Evolutionary conservation across 1,284 basidiomycete genomes (phyloP).

Genomic region (Kwoniella shivajii): DNA sequence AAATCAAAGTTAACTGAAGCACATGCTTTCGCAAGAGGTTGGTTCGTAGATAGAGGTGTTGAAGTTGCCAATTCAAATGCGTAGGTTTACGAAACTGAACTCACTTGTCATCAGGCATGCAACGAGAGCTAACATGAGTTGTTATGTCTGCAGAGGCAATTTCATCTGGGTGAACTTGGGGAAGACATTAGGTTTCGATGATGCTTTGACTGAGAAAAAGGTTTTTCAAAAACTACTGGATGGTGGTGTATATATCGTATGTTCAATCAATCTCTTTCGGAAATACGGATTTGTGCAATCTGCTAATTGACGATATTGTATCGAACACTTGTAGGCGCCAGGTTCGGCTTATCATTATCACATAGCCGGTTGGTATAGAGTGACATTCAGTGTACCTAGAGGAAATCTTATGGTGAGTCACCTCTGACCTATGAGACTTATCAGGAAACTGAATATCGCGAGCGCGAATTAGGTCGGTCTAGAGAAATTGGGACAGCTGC

Average conservation of each 20-base stretch:
- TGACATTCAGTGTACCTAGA: slow-evolving; percentile 48
- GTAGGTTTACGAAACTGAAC: slow-evolving; percentile 17
- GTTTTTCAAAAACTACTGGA: slow-evolving; percentile 51
- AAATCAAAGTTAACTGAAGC: slow-evolving; percentile 41
- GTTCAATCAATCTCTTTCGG: background rate
- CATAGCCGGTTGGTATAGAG: slow-evolving; percentile 42
- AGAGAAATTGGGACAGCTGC: slow-evolving; percentile 1
- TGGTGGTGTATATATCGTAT: slow-evolving; percentile 50
- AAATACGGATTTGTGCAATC: background rate
- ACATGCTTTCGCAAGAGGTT: slow-evolving; percentile 38
- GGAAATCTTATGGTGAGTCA: slow-evolving; percentile 38
- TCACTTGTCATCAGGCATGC: background rate
- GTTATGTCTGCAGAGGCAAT: slow-evolving; percentile 34
- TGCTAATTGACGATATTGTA: too few species aligned
- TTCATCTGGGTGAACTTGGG: slow-evolving; percentile 52
- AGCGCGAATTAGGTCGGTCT: slow-evolving; percentile 3
- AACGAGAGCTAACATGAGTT: background rate
- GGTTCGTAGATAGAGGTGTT: slow-evolving; percentile 49
- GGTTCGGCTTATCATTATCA: slow-evolving; percentile 48
- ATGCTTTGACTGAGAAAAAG: slow-evolving; percentile 42
- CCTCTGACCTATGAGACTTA: background rate
- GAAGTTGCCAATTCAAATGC: slow-evolving; percentile 47
- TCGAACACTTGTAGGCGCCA: too few species aligned
- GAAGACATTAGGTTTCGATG: slow-evolving; percentile 36
- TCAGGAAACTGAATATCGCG: background rate